Percentiles rank a stretch among this genome's conserved stretches.
phyloP scores from a whole-genome alignment of 345 rosid species.

The Hibiscus mutabilis region DNA sequence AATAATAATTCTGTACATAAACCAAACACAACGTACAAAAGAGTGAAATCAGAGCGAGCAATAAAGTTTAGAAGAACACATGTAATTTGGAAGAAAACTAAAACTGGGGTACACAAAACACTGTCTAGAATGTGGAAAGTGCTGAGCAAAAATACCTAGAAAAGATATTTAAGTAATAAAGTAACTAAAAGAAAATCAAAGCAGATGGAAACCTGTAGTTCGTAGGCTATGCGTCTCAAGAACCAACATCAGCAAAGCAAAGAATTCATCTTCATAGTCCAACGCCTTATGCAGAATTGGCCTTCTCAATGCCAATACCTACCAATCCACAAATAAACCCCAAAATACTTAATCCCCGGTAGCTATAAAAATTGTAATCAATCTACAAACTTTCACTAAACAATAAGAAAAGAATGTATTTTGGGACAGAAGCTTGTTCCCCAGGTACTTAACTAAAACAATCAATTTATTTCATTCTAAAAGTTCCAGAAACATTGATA shows the following conservation, averaged over 20 bases:
- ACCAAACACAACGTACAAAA: neutral
- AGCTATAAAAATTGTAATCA: neutral
- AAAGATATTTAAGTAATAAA: neutral
- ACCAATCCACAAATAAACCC: constrained; percentile 17
- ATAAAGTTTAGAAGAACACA: neutral
- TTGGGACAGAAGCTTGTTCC: neutral
- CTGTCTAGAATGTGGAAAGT: neutral
- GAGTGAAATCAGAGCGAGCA: neutral
- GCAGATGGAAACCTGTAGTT: constrained; percentile 57
- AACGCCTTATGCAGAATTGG: constrained; percentile 79
- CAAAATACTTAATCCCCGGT: neutral
- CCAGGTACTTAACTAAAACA: neutral
- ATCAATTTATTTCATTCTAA: neutral
- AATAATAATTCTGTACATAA: neutral
- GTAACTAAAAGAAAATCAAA: neutral
- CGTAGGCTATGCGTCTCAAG: constrained; percentile 93
- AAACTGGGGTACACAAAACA: neutral
- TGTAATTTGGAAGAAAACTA: neutral
- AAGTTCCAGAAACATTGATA: too few relatives aligned
- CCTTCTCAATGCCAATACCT: constrained; percentile 92
- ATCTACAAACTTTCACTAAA: neutral
- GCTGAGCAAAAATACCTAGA: neutral
- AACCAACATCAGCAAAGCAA: constrained; percentile 74
- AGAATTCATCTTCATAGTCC: constrained; percentile 91
- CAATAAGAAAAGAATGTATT: neutral